phyloP scores from a whole-genome alignment of 305 asterid genomes.

The Fraxinus angustifolia region DNA sequence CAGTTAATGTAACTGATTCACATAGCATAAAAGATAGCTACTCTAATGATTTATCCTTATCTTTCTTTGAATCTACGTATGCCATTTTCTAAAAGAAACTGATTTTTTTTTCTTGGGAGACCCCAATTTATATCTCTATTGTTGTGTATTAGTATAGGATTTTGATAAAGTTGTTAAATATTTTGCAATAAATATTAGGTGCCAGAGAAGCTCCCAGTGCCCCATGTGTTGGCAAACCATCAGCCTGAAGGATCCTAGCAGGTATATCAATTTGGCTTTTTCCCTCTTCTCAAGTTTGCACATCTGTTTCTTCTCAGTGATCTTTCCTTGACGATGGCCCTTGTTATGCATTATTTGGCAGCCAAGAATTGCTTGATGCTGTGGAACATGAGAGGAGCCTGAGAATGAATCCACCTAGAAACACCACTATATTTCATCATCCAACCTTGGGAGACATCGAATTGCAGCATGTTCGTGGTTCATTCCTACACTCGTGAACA shows the following conservation, averaged over 20 bases:
- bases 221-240: conserved; percentile 94
- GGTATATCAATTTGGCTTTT: conserved; percentile 30
- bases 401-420: conserved; percentile 80
- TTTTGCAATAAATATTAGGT: conserved; percentile 40
- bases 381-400: conserved; percentile 82
- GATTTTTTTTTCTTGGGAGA: neutral
- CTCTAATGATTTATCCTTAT: neutral
- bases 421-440: conserved; percentile 80
- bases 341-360: conserved; percentile 32
- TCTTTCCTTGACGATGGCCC: neutral
- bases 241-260: conserved; percentile 82
- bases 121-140: neutral
- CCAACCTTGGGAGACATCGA: conserved; percentile 93
- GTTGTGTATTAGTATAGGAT: neutral
- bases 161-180: neutral
- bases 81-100: neutral
- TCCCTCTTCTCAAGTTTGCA: neutral
- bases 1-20: neutral
- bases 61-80: neutral
- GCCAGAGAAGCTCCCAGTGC: conserved; percentile 91
- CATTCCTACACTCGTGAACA: neutral
- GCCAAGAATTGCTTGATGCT: conserved; percentile 94
- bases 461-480: conserved; percentile 72
- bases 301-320: neutral
- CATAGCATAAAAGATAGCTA: neutral